A percentile compares a stretch with the other conserved stretches of the same genome.
Conservation (phyloP, 2,329 filamentous ascomycete genomes). For the Alternaria arborescens region DNA sequence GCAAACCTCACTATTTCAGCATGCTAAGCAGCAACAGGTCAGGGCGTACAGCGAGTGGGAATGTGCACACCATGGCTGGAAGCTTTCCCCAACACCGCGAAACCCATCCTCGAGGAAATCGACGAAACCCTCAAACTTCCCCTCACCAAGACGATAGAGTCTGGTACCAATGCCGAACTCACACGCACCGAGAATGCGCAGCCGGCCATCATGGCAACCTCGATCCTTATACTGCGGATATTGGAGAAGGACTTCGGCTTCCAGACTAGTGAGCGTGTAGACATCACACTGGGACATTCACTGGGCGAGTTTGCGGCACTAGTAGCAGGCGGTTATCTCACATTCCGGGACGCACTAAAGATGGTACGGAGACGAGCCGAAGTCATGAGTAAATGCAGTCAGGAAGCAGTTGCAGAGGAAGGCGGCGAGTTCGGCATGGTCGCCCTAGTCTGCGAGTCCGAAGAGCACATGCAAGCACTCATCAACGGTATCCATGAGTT, state of each 20-base stretch:
- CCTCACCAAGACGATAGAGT: conserved; percentile 78
- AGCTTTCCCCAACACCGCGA: conserved; percentile 80
- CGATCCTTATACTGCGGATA: conserved; percentile 85
- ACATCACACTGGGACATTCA: conserved; percentile 88
- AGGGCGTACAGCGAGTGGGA: conserved; percentile 87
- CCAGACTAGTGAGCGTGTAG: conserved; percentile 72
- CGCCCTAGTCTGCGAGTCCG: conserved; percentile 82
- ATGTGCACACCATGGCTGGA: conserved; percentile 89
- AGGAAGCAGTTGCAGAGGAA: conserved; percentile 68
- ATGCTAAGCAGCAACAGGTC: conserved; percentile 63
- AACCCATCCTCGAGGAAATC: conserved; percentile 83
- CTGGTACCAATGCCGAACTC: conserved; percentile 78
- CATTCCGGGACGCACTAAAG: conserved; percentile 78
- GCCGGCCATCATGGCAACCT: conserved; percentile 95
- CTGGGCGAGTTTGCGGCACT: conserved; percentile 93
- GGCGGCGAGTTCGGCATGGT: conserved; percentile 94
- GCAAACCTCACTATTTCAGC: neutral
- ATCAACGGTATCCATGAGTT: conserved; percentile 81
- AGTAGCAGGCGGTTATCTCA: conserved; percentile 81
- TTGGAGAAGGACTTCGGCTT: conserved; percentile 88
- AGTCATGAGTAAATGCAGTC: conserved; percentile 81
- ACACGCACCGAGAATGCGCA: conserved; percentile 88
- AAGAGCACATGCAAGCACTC: conserved; percentile 73
- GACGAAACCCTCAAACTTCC: conserved; percentile 78
- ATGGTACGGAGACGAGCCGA: conserved; percentile 81